Conservation (phyloP, 2,329 filamentous ascomycete genomes). For the Diaporthe sp. region DNA sequence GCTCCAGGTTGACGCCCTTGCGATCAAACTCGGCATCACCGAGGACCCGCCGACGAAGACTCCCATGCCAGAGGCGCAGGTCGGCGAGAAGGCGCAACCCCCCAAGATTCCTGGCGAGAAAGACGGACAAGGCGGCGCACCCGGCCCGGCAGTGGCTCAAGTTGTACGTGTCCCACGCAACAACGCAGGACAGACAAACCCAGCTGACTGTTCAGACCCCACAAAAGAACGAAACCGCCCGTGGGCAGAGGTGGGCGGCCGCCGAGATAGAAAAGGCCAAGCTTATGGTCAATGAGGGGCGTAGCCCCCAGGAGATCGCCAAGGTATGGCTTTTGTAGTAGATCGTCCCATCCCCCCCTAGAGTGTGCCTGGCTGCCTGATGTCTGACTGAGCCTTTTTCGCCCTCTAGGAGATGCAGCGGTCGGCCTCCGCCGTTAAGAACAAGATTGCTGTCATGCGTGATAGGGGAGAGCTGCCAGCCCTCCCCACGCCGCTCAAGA, state of each 20-base stretch:
- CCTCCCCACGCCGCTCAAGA: background rate
- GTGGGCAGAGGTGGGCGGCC: background rate
- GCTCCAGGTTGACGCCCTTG: background rate
- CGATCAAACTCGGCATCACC: background rate
- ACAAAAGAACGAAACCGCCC: too few relatives aligned
- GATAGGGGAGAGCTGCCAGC: background rate
- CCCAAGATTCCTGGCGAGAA: too few relatives aligned
- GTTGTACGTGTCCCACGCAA: background rate
- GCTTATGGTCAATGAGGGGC: background rate
- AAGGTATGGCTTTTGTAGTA: background rate
- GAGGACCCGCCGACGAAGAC: too few relatives aligned
- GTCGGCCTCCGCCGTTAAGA: background rate
- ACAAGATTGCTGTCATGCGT: background rate
- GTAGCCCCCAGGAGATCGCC: background rate
- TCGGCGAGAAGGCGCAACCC: background rate
- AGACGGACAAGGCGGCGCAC: too few relatives aligned
- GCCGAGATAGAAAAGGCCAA: background rate
- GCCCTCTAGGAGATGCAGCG: background rate
- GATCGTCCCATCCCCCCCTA: background rate
- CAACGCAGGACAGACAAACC: too few relatives aligned
- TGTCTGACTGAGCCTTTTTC: background rate
- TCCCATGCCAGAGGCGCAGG: background rate
- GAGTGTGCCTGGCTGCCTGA: background rate
- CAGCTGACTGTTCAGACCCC: background rate
- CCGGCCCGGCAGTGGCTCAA: background rate